A percentile compares a stretch with the other conserved stretches of the same genome.
Evolutionary conservation across 2,329 filamentous ascomycete genomes (phyloP).

Genomic region (Thelonectria blattea): DNA sequence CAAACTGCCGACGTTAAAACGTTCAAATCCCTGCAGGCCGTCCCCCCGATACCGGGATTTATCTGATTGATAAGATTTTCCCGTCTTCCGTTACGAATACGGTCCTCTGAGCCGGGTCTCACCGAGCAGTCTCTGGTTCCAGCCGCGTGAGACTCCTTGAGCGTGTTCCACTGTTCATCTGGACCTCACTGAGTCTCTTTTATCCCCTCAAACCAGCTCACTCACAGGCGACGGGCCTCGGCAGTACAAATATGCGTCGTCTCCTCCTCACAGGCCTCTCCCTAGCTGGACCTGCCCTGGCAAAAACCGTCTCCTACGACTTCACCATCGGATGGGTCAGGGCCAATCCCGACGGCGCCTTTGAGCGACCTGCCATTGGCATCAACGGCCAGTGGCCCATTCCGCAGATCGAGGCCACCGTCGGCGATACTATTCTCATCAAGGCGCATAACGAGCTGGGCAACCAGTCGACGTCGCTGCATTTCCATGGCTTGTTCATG

Average conservation of each 20-base stretch:
- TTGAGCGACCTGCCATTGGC: slow-evolving; percentile 71
- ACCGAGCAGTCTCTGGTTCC: background rate
- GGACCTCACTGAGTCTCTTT: background rate
- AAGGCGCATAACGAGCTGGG: slow-evolving; percentile 65
- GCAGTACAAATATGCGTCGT: slow-evolving; percentile 6
- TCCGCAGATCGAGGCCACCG: slow-evolving; percentile 66
- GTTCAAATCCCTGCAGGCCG: background rate
- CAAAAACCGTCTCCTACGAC: slow-evolving; percentile 62
- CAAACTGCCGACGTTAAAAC: background rate
- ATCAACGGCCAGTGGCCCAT: slow-evolving; percentile 81
- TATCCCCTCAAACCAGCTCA: slow-evolving; percentile 9
- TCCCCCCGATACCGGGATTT: slow-evolving; percentile 24
- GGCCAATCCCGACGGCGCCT: slow-evolving; percentile 73
- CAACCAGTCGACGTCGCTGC: slow-evolving; percentile 67
- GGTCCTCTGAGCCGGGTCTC: background rate
- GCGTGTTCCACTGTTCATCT: background rate
- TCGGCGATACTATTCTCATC: slow-evolving; percentile 67
- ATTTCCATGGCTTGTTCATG: slow-evolving; percentile 76
- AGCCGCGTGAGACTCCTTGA: too few species aligned
- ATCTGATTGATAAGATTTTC: slow-evolving; percentile 36
- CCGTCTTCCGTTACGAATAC: background rate
- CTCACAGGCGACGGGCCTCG: too few species aligned
- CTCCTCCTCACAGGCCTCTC: background rate
- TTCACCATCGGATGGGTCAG: slow-evolving; percentile 75
- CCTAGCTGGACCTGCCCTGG: slow-evolving; percentile 23